A percentile compares a stretch with the other conserved stretches of the same genome.
Conservation (phyloP, 1,284 basidiomycete species). For the Neonothopanus nambi region DNA sequence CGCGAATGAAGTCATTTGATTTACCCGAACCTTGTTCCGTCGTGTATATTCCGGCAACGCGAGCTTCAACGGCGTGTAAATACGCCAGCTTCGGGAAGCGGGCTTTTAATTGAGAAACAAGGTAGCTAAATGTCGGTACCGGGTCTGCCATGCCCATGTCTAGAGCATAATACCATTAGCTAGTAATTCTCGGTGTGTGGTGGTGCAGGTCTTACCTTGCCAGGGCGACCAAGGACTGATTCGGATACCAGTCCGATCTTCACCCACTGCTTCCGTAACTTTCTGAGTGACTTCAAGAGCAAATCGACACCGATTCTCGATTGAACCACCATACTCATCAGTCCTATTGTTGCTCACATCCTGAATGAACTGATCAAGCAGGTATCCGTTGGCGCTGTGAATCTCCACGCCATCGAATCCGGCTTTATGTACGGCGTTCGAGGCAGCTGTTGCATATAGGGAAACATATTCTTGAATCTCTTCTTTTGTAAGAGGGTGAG, state of each 20-base stretch:
- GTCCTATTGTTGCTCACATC: constrained; percentile 47
- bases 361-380: constrained; percentile 45
- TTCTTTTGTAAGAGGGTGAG: constrained; percentile 32
- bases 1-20: constrained; percentile 35
- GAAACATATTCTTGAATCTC: constrained; percentile 46
- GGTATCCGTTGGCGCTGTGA: constrained; percentile 39
- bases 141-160: constrained; percentile 50
- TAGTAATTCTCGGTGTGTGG: background rate
- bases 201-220: constrained; percentile 26
- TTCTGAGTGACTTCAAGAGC: constrained; percentile 45
- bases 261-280: constrained; percentile 36
- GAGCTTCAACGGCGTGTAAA: constrained; percentile 54
- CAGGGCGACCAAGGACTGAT: constrained; percentile 47
- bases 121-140: constrained; percentile 38
- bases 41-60: constrained; percentile 25
- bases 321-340: constrained; percentile 55
- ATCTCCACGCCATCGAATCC: constrained; percentile 26
- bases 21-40: constrained; percentile 2
- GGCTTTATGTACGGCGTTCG: constrained; percentile 39
- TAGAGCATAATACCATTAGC: constrained; percentile 8
- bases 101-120: constrained; percentile 30
- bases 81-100: constrained; percentile 54
- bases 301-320: constrained; percentile 53
- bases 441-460: constrained; percentile 37
- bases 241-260: constrained; percentile 45